Percentiles rank a stretch among this genome's conserved stretches.
phyloP scores from a whole-genome alignment of 1,139 yeast genomes.

The Suhomyces kunorum region DNA sequence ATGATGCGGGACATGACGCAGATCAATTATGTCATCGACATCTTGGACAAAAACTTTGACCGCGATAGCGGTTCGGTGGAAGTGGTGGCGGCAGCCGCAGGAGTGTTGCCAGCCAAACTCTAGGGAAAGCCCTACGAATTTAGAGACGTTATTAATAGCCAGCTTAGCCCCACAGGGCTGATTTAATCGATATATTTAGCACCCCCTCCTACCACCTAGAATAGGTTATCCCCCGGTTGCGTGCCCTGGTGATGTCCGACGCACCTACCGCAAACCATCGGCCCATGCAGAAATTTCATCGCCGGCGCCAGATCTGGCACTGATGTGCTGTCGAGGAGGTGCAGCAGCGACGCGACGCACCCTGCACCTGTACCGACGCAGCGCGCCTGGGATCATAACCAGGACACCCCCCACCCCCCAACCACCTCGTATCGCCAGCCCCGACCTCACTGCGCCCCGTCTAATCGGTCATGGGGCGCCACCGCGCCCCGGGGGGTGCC shows the following conservation, averaged over 20 bases:
- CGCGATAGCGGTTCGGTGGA: slow-evolving; percentile 10
- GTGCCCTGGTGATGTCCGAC: no score
- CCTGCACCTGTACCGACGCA: neutral
- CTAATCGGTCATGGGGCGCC: neutral
- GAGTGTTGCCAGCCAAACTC: neutral
- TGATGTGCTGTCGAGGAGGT: neutral
- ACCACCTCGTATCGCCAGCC: neutral
- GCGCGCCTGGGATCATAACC: neutral
- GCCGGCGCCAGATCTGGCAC: neutral
- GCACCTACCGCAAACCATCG: no score
- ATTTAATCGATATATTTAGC: no score
- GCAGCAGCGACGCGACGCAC: neutral
- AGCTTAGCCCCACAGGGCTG: no score
- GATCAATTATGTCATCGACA: slow-evolving; percentile 40
- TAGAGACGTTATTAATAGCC: no score
- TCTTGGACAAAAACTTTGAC: slow-evolving; percentile 38
- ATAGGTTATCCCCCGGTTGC: no score
- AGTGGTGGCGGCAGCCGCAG: neutral
- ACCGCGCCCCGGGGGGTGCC: neutral
- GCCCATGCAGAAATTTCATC: no score
- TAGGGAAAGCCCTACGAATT: no score
- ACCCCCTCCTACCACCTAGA: no score
- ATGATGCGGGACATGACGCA: slow-evolving; percentile 21
- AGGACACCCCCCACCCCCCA: neutral
- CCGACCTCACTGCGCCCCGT: neutral